Evolutionary conservation across 108 stramenopile species (phyloP).

Genomic region (Nitzschia sp.): DNA sequence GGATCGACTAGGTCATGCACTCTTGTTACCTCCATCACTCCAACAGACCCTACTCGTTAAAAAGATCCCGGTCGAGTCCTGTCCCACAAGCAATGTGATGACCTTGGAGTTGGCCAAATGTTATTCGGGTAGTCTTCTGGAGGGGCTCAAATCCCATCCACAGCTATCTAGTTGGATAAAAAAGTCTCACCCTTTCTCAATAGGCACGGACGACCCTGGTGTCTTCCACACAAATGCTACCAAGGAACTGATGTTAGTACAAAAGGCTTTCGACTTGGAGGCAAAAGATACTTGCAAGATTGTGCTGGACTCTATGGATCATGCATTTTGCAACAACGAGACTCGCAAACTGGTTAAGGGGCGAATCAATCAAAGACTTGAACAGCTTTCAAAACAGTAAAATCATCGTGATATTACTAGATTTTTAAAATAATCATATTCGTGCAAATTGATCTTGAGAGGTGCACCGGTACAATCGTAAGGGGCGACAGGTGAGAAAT

Average conservation of each 20-base stretch:
- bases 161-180: conserved; percentile 46
- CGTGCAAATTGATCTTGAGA: too few species aligned
- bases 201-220: conserved; percentile 78
- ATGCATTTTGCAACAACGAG: conserved; percentile 47
- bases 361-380: neutral
- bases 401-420: too few species aligned
- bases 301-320: conserved; percentile 41
- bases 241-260: conserved; percentile 50
- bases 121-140: conserved; percentile 45
- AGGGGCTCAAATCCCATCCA: conserved; percentile 63
- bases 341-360: conserved; percentile 21
- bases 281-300: conserved; percentile 26
- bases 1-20: conserved; percentile 71
- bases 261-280: conserved; percentile 42
- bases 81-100: conserved; percentile 81
- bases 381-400: conserved; percentile 8
- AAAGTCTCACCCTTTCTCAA: conserved; percentile 43
- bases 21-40: conserved; percentile 43
- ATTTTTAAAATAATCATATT: too few species aligned
- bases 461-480: too few species aligned
- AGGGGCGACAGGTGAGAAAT: too few species aligned
- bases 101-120: conserved; percentile 60
- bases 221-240: conserved; percentile 66
- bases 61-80: conserved; percentile 68
- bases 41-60: conserved; percentile 23